Evolutionary conservation across 495 filamentous ascomycete species (phyloP), one percentile per base, ranked within the genome.

Genomic region (Podospora fimiseda): DNA sequence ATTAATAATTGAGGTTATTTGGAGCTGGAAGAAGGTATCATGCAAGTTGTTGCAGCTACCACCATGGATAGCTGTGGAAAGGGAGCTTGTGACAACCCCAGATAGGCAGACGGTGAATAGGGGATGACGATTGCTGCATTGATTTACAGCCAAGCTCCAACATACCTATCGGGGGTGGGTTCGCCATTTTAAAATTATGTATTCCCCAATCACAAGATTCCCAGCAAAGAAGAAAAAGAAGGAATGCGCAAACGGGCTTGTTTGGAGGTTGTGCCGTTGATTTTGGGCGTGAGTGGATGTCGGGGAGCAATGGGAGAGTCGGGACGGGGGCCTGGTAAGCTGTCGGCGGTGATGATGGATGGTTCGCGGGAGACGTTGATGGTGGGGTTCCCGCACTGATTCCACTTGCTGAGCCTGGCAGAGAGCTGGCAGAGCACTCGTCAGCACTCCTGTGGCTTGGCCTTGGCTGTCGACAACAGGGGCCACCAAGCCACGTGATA

Each of bases 401-500:
- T 47, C n/a, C n/a, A 14, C 8, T 13, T 24, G 44, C n/a, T 47
- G 44, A 47, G 44, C 22, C 44, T 47, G 44, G 44, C 23, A n/a
- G 23, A 47, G 21, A n/a, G 11, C 21, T 13, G 16, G 44, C 21
- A 24, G 8, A 14, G 9, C 14, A n/a, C 44, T 24, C 22, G 15
- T 59, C 57, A 57, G 56, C 56, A 48, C 9, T 30, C 60, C 9
- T 23, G 39, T 30, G 40, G 23, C 40, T 55, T 53, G 57, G 57
- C 57, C 60, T 57, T 57, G 58, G 47, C 27, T 9, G 23, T 40
- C 38, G 38, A 23, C 18, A 39, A 21, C 4, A 18, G 36, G 22
- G 18, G 20, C 22, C 23, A 3, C 4, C 21, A 14, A 30, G 8
- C 53, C 67, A 70, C 65, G 65, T 68, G 67, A 68, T 66, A 65